phyloP scores from a whole-genome alignment of 2,329 filamentous ascomycete species.

The Ilyonectria mors-panacis region DNA sequence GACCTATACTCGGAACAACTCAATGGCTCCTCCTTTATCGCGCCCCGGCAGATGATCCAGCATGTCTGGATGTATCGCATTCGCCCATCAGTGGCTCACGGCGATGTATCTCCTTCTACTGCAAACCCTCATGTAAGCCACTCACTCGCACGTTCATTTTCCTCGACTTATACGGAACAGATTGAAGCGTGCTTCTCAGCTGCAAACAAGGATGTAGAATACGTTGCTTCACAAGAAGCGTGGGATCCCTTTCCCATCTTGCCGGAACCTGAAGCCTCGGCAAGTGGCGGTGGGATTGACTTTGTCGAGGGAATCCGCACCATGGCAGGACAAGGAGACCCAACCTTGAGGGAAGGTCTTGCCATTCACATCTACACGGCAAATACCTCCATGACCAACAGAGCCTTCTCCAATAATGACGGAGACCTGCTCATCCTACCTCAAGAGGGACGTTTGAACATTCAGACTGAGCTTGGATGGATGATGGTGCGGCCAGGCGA shows the following conservation, averaged over 20 bases:
- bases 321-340: slow-evolving; percentile 62
- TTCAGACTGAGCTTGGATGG: slow-evolving; percentile 77
- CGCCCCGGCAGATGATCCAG: slow-evolving; percentile 48
- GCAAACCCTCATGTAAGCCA: slow-evolving; percentile 17
- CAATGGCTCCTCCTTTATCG: slow-evolving; percentile 58
- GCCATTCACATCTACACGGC: slow-evolving; percentile 27
- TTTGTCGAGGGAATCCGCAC: slow-evolving; percentile 62
- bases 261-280: slow-evolving; percentile 3
- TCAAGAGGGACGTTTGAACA: slow-evolving; percentile 73
- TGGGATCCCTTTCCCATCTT: slow-evolving; percentile 61
- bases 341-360: slow-evolving; percentile 55
- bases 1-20: slow-evolving; percentile 64
- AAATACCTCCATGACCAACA: slow-evolving; percentile 55
- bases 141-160: slow-evolving; percentile 24
- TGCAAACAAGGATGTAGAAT: slow-evolving; percentile 61
- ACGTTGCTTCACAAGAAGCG: slow-evolving; percentile 62
- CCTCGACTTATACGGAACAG: slow-evolving; percentile 25
- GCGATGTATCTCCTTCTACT: slow-evolving; percentile 6
- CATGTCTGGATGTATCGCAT: slow-evolving; percentile 55
- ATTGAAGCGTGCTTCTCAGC: slow-evolving; percentile 62
- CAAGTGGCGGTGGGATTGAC: slow-evolving; percentile 50
- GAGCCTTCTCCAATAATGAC: slow-evolving; percentile 65
- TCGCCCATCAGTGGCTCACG: slow-evolving; percentile 52
- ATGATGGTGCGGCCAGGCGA: slow-evolving; percentile 76
- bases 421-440: slow-evolving; percentile 82